Conservation (phyloP, 441 rosid genomes). For the Eutrema salsugineum region DNA sequence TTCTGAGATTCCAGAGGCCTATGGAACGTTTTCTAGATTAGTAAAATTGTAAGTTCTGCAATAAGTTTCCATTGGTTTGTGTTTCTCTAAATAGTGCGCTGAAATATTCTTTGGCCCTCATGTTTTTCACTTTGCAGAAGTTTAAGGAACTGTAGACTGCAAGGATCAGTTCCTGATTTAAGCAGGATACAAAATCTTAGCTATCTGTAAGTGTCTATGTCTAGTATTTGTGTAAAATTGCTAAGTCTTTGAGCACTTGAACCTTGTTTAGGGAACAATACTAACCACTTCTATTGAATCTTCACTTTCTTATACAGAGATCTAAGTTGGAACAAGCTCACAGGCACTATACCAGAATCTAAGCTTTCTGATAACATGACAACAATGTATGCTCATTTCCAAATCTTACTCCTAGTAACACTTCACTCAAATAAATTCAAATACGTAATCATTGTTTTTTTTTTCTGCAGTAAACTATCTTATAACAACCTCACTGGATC, state of each 20-base stretch:
- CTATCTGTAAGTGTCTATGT: conserved; percentile 58
- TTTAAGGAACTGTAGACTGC: conserved; percentile 76
- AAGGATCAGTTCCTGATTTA: conserved; percentile 73
- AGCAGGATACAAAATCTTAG: conserved; percentile 46
- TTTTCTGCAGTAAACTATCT: conserved; percentile 59
- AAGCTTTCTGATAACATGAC: conserved; percentile 60
- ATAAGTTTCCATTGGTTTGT: not conserved
- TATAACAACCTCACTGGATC: conserved; percentile 66
- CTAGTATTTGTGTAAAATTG: not conserved
- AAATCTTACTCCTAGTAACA: not conserved
- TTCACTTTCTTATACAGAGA: conserved; percentile 46
- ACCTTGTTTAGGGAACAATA: not conserved
- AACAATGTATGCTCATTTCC: conserved; percentile 60
- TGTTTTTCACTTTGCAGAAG: conserved; percentile 54
- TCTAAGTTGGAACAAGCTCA: conserved; percentile 66
- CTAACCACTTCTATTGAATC: not conserved
- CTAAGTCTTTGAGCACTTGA: not conserved
- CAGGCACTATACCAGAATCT: conserved; percentile 58
- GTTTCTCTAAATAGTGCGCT: not conserved
- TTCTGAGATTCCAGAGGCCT: conserved; percentile 60
- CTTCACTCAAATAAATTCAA: not conserved
- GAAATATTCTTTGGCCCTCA: conserved; percentile 16
- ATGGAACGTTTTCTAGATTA: conserved; percentile 49
- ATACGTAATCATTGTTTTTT: not conserved
- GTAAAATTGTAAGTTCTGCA: conserved; percentile 59